phyloP scores from a whole-genome alignment of 208 protist species.

The Angomonas desouzai region DNA sequence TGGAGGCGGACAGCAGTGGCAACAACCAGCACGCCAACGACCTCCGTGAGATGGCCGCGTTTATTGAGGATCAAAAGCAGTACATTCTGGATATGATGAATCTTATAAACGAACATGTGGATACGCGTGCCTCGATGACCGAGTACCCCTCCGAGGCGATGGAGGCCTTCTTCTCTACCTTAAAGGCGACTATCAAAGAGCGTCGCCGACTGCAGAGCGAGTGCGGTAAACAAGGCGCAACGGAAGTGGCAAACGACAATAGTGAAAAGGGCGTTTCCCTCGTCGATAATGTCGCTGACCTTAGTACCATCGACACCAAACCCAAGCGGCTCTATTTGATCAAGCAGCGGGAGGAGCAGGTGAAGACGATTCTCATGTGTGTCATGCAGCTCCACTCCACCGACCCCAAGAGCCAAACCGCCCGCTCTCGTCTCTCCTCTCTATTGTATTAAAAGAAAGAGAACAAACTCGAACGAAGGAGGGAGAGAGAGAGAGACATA shows the following conservation, averaged over 20 bases:
- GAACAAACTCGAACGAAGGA: too few species aligned
- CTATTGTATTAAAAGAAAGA: conserved; percentile 53
- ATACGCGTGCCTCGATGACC: conserved; percentile 27
- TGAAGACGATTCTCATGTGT: conserved; percentile 57
- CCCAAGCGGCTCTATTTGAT: conserved; percentile 21
- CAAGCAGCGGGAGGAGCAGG: conserved; percentile 38
- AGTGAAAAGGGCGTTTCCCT: conserved; percentile 11
- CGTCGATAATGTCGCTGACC: conserved; percentile 1
- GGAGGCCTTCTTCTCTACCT: conserved; percentile 33
- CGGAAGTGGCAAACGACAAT: conserved; percentile 16
- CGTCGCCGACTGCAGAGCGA: conserved; percentile 7
- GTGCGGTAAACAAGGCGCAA: background rate
- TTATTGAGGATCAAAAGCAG: conserved; percentile 25
- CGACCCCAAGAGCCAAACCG: conserved; percentile 59
- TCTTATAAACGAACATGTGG: conserved; percentile 48
- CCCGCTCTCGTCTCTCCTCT: conserved; percentile 63
- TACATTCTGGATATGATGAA: conserved; percentile 30
- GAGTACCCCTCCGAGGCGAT: conserved; percentile 36
- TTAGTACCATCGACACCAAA: conserved; percentile 16
- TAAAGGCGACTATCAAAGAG: conserved; percentile 32
- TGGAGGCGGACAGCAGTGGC: conserved; percentile 17
- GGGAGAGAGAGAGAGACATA: too few species aligned
- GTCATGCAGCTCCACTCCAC: conserved; percentile 58
- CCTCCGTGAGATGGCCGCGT: conserved; percentile 25
- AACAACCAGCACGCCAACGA: conserved; percentile 6